phyloP scores from a whole-genome alignment of 257 asterid genomes.

The Linaria vulgaris region DNA sequence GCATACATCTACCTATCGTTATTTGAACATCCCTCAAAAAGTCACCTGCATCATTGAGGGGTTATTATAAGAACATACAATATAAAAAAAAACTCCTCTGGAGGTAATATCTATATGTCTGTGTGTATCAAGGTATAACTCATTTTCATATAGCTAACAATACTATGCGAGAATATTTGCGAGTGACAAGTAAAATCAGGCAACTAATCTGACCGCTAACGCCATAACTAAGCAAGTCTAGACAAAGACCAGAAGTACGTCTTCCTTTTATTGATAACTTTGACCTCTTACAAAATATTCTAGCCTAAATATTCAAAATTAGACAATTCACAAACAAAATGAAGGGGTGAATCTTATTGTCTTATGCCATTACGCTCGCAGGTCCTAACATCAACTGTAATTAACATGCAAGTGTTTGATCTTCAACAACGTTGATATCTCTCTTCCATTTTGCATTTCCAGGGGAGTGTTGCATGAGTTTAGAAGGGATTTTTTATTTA shows the following conservation, averaged over 20 bases:
- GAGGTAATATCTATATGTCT: neutral
- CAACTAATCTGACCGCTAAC: neutral
- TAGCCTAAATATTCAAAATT: neutral
- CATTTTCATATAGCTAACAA: constrained; percentile 5
- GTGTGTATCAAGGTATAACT: constrained; percentile 17
- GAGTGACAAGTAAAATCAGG: constrained; percentile 2
- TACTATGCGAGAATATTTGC: constrained; percentile 14
- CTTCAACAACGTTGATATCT: too few species aligned
- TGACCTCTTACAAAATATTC: constrained; percentile 7
- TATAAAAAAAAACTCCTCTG: constrained; percentile 17
- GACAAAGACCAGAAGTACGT: constrained; percentile 7
- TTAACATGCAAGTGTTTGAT: too few species aligned
- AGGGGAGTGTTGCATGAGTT: too few species aligned
- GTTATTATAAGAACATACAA: constrained; percentile 49
- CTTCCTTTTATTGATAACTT: neutral
- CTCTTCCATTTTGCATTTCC: too few species aligned
- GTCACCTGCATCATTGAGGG: constrained; percentile 83
- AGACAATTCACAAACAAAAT: too few species aligned
- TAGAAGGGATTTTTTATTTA: too few species aligned
- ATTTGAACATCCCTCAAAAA: constrained; percentile 87
- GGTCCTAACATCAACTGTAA: too few species aligned
- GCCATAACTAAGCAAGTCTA: neutral
- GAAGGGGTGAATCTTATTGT: too few species aligned
- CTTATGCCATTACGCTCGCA: too few species aligned
- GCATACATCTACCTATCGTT: constrained; percentile 76